Conservation (phyloP, 208 protist species). For the Tritrichomonas musculus region DNA sequence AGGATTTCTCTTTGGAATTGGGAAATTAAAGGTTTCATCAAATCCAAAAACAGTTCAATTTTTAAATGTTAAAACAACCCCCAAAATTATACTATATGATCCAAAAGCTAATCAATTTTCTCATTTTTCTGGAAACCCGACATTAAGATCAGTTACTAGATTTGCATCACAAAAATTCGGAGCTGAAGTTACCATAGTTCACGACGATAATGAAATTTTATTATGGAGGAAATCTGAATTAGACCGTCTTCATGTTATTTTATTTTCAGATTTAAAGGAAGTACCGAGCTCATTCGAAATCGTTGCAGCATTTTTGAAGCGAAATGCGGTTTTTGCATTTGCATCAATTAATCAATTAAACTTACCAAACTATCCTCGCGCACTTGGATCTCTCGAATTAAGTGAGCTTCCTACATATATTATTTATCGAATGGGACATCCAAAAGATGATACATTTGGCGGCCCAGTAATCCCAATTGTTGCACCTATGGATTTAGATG, state of each 20-base stretch:
- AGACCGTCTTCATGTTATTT: neutral
- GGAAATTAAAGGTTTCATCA: neutral
- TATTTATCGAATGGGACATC: neutral
- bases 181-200: neutral
- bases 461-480: conserved; percentile 22
- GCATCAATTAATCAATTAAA: neutral
- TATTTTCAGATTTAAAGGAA: conserved; percentile 19
- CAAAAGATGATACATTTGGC: neutral
- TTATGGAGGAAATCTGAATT: neutral
- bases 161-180: neutral
- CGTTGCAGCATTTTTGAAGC: neutral
- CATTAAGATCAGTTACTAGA: neutral
- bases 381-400: neutral
- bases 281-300: neutral
- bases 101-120: neutral
- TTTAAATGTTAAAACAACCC: neutral
- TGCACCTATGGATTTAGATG: neutral
- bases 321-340: neutral
- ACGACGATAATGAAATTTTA: neutral
- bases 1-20: neutral
- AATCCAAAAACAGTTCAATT: neutral
- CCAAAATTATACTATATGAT: neutral
- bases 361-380: neutral
- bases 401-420: neutral
- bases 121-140: neutral